phyloP scores from a whole-genome alignment of 2,329 filamentous ascomycete genomes.

The Chalara sp. region DNA sequence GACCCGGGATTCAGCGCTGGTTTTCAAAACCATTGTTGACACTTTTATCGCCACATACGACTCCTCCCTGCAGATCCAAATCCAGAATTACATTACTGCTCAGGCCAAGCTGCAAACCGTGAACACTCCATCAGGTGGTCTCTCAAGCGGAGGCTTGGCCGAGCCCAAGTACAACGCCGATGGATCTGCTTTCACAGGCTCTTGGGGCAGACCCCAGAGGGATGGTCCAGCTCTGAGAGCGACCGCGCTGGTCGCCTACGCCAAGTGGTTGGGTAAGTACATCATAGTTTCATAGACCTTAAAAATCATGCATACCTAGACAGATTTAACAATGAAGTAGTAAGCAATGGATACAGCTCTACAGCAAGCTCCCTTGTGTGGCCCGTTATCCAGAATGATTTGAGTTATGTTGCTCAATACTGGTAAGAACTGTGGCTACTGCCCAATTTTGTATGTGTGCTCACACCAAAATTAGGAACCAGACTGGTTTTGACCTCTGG shows the following conservation, averaged over 20 bases:
- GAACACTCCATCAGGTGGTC: conserved; percentile 45
- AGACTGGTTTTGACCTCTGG: conserved; percentile 69
- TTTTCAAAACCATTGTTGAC: conserved; percentile 63
- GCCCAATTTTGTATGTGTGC: not conserved
- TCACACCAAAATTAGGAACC: conserved; percentile 29
- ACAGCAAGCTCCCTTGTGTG: conserved; percentile 49
- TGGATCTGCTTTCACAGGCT: conserved; percentile 51
- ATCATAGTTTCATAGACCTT: too few species aligned
- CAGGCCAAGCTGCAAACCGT: conserved; percentile 53
- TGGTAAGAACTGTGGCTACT: conserved; percentile 37
- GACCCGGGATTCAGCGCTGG: conserved; percentile 68
- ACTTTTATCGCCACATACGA: conserved; percentile 50
- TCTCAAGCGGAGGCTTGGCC: conserved; percentile 47
- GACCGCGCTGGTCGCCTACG: conserved; percentile 65
- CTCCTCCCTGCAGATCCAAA: conserved; percentile 37
- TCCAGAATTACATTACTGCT: conserved; percentile 61
- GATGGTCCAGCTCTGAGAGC: conserved; percentile 75
- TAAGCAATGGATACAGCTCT: conserved; percentile 43
- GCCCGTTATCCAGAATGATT: conserved; percentile 70
- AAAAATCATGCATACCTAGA: too few species aligned
- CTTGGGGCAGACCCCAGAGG: conserved; percentile 73
- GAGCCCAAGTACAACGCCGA: conserved; percentile 71
- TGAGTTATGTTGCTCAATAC: conserved; percentile 68
- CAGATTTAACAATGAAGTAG: too few species aligned
- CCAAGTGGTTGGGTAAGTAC: conserved; percentile 56